Base-by-base conservation (phyloP, 192 early-diverging fungal genomes). In the Linnemannia elongata region DNA sequence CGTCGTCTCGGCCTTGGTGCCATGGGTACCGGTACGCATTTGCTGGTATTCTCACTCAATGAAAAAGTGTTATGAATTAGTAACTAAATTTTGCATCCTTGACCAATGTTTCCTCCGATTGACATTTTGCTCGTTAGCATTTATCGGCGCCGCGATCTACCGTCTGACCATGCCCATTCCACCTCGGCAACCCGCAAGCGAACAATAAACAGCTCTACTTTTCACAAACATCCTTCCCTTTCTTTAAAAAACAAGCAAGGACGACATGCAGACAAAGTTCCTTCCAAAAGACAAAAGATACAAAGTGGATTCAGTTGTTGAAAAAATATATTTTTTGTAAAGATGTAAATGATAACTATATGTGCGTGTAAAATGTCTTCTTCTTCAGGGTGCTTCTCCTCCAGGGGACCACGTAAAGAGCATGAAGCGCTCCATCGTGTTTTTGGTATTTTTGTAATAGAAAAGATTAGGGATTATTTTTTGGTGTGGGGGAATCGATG, bases 81-180 rank as follows among this genome's bases (percentile, higher is more conserved):
- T 39, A 6, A 27, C 22, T 5, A 4, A 4, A n/a, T n/a, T 13
- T 45, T 20, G 30, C 36, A 22, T 36, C 12, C 5, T 72, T 72
- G 13, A 15, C 41, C 35, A 24, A 42, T 24, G 20, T 44, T 44
- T 13, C 9, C 12, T 3, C 12, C 44, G 12, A 44, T 44, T 44
- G 38, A 39, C 44, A 22, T 41, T 54, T 52, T 6, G 17, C 20
- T 52, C 5, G 49, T 15, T 69, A 84, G 85, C 49, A 15, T 87
- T 81, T n/a, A 69, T 87, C 35, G 79, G 79, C 4, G 85, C 85
- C 38, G 79, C 85, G n/a, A 54, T 81, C 3, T 87, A 87, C 42
- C 55, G 85, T 39, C 36, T 87, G 35, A 71, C 79, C 9, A 87
- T 87, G 85, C 85, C 85, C 7, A 81, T 75, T 49, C 39, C 18